Percentiles rank a stretch among this genome's conserved stretches.
These are phyloP conservation scores for Phenoliferia sp. DNA, from an alignment of 1,284 basidiomycete species.

Conservation along the genomic window DNA sequence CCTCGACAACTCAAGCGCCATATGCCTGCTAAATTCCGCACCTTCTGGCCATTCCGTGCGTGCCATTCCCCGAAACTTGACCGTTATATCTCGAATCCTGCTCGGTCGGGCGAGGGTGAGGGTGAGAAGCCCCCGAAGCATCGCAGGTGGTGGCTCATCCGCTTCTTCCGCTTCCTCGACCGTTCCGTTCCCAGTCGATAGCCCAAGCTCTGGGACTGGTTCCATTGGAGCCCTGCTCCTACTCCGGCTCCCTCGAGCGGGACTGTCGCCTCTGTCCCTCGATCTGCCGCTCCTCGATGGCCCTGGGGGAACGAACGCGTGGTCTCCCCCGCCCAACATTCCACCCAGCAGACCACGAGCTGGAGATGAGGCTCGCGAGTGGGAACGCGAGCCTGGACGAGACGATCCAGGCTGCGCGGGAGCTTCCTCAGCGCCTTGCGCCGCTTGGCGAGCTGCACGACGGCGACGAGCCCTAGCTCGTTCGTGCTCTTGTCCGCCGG, in stretches of 20 bases:
- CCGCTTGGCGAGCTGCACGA: background rate
- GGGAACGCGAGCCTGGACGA: constrained; percentile 14
- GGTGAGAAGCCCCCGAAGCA: constrained; percentile 82
- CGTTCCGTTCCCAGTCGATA: background rate
- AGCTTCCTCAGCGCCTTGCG: constrained; percentile 40
- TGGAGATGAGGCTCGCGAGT: constrained; percentile 12
- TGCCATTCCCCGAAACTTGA: constrained; percentile 67
- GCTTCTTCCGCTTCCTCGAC: constrained; percentile 19
- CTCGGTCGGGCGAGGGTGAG: constrained; percentile 76
- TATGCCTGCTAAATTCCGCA: constrained; percentile 40
- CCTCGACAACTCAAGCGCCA: background rate
- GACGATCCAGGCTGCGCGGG: background rate
- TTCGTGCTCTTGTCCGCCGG: constrained; percentile 41
- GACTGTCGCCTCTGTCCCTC: background rate
- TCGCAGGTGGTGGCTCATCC: constrained; percentile 60
- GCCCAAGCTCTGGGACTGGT: background rate
- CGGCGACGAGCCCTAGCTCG: constrained; percentile 26
- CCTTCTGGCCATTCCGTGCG: constrained; percentile 79
- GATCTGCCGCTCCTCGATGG: constrained; percentile 3
- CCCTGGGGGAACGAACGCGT: constrained; percentile 28
- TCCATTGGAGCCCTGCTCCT: constrained; percentile 4
- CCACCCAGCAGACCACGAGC: constrained; percentile 38
- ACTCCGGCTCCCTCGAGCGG: constrained; percentile 14
- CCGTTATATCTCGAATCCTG: constrained; percentile 76
- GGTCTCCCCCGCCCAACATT: too few relatives aligned